Evolutionary conservation across 805 yeast genomes (phyloP).

Genomic region (Clavispora carvajalis): DNA sequence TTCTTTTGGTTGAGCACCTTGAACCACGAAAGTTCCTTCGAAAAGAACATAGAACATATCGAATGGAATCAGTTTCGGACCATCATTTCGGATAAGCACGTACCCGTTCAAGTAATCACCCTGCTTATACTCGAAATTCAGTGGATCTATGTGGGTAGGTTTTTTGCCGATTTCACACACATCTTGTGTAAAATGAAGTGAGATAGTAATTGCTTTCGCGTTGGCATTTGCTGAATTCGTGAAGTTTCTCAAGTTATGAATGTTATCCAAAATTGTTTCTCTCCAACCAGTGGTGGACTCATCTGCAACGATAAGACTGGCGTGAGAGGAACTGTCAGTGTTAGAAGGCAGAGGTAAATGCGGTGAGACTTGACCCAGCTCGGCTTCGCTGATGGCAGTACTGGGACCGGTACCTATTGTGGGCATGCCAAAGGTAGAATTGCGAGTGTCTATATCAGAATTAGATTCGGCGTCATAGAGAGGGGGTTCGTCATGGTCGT

Average conservation of each 20-base stretch:
- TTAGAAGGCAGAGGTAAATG: too few species aligned
- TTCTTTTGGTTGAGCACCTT: constrained; percentile 5
- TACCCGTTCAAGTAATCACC: constrained; percentile 67
- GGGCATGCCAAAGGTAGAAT: not conserved
- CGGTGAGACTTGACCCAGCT: too few species aligned
- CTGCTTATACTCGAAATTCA: constrained; percentile 48
- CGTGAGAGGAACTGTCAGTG: not conserved
- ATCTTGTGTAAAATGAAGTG: constrained; percentile 30
- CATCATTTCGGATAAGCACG: constrained; percentile 34
- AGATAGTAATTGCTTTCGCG: constrained; percentile 23
- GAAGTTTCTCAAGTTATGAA: constrained; percentile 28
- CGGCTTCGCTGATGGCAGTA: not conserved
- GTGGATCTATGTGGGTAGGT: constrained; percentile 27
- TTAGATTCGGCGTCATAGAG: constrained; percentile 10
- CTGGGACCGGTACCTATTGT: not conserved
- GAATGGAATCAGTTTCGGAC: constrained; percentile 42
- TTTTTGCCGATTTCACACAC: constrained; percentile 23
- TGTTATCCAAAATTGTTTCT: constrained; percentile 35
- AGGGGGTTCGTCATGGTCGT: constrained; percentile 9
- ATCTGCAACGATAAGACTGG: constrained; percentile 27
- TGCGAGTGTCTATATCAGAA: not conserved
- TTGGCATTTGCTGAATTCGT: constrained; percentile 22
- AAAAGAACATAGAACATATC: constrained; percentile 58
- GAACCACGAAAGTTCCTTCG: constrained; percentile 41
- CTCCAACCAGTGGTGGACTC: constrained; percentile 30